Conservation (phyloP, 169 alveolate species). For the Eimeria brunetti region DNA sequence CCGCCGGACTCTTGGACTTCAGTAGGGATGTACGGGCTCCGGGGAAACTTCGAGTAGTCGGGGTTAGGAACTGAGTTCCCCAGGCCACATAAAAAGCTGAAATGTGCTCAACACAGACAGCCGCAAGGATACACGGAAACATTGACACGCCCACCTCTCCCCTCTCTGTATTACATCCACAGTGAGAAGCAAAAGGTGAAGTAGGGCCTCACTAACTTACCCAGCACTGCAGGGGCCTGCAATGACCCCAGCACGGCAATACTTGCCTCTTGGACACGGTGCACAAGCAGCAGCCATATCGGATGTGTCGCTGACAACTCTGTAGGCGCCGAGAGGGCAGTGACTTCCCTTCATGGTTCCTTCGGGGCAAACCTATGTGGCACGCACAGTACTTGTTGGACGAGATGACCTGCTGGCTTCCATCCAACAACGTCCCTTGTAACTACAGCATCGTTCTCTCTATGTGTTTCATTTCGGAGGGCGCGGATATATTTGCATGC, state of each 20-base stretch:
- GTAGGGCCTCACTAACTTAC: neutral
- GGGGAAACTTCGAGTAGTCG: constrained; percentile 51
- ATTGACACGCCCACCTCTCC: neutral
- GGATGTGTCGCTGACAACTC: neutral
- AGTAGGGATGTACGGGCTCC: constrained; percentile 27
- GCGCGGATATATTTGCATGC: neutral
- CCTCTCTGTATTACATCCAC: neutral
- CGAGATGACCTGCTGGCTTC: neutral
- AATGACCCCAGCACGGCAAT: constrained; percentile 38
- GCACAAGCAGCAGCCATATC: constrained; percentile 22
- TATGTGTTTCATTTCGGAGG: too few species aligned
- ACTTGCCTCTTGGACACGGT: constrained; percentile 59
- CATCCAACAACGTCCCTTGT: neutral
- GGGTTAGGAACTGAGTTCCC: constrained; percentile 55
- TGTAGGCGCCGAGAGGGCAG: constrained; percentile 55
- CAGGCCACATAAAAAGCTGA: constrained; percentile 44
- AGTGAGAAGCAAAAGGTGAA: neutral
- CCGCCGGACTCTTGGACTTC: constrained; percentile 23
- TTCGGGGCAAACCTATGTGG: constrained; percentile 50
- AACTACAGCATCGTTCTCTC: neutral
- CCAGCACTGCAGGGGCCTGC: constrained; percentile 48
- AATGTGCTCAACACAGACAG: neutral
- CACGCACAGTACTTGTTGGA: neutral
- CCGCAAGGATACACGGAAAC: neutral
- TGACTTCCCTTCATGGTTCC: constrained; percentile 47